Evolutionary conservation across 2,329 filamentous ascomycete species (phyloP), one percentile per base, ranked within the genome.

Genomic region (Microcyclosporella mali): DNA sequence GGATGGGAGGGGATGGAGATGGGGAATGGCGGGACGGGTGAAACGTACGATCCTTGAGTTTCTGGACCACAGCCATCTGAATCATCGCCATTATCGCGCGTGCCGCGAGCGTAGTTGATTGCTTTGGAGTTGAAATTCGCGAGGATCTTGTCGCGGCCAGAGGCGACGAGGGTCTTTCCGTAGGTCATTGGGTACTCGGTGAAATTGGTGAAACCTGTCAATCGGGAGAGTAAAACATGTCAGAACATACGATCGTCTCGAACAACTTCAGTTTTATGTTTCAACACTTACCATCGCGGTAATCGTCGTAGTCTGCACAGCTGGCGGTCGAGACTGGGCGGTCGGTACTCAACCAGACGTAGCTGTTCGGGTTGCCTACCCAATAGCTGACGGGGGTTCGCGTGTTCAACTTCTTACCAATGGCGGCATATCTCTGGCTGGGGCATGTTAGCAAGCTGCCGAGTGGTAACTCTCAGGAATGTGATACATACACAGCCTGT

Each of bases 301-400:
- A 62, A 16, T 54, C 51, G 40, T 63, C 59, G 29, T 61, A 63
- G 17, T 32, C 46, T 7, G 56, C 15, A 40, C 60, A 63, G 37
- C 37, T 48, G 8, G 47, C 47, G 28, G 37, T 47, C 21, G 21
- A 25, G 21, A 61, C 46, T 2, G 60, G 60, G 7, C 58, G 52
- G 19, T 48, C 46, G 2, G 41, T 47, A 29, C 43, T 52, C 39
- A 61, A 45, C 60, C 60, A 63, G 6, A 52, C 50, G 34, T 48
- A 58, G 43, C 58, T 60, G 51, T 62, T 59, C 14, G 59, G 59
- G 40, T 61, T 60, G n/a, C 43, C 59, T 37, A 60, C 50, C 54
- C 55, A 61, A 49, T 57, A 57, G 2, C 46, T 50, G 14, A 61
- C 37, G 12, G 52, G 56, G 6, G 46, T 35, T 14, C 15, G 43